These are phyloP conservation scores for Geranomyces michiganensis DNA, from an alignment of 192 early-diverging fungal species.

Conservation along the genomic window DNA sequence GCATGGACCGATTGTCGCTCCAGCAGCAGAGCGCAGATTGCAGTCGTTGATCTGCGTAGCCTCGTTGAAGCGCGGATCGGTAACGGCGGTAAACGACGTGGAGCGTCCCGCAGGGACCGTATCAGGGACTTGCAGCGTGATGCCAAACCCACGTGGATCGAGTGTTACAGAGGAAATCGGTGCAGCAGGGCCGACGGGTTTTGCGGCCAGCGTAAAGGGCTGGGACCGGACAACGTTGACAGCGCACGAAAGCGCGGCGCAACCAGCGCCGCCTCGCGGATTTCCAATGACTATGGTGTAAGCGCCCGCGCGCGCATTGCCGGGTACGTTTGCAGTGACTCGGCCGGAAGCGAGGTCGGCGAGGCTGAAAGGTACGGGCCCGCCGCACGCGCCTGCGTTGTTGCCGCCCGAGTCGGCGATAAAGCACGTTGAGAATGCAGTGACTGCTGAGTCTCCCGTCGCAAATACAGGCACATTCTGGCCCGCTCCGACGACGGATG, in stretches of 20 bases:
- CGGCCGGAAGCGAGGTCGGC: conserved; percentile 18
- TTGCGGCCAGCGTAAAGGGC: conserved; percentile 15
- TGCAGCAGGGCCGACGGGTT: neutral
- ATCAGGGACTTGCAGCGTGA: conserved; percentile 8
- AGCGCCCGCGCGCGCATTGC: neutral
- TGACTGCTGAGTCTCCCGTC: neutral
- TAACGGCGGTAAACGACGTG: neutral
- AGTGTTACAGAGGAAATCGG: neutral
- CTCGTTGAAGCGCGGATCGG: conserved; percentile 24
- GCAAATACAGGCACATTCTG: conserved; percentile 26
- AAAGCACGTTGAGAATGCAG: conserved; percentile 5
- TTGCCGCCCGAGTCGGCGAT: neutral
- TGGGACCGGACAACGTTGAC: neutral
- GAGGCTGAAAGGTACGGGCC: conserved; percentile 6
- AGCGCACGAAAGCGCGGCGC: neutral
- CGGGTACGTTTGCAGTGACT: conserved; percentile 19
- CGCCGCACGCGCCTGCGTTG: conserved; percentile 18
- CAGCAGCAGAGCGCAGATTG: conserved; percentile 4
- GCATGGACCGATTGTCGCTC: neutral
- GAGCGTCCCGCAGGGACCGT: conserved; percentile 1
- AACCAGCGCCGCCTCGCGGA: neutral
- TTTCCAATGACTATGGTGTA: conserved; percentile 18
- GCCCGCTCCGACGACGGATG: conserved; percentile 18
- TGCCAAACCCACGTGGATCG: conserved; percentile 28
- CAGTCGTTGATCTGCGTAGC: conserved; percentile 26